phyloP scores from a whole-genome alignment of 2,329 filamentous ascomycete species.

The Phialocephala subalpina region DNA sequence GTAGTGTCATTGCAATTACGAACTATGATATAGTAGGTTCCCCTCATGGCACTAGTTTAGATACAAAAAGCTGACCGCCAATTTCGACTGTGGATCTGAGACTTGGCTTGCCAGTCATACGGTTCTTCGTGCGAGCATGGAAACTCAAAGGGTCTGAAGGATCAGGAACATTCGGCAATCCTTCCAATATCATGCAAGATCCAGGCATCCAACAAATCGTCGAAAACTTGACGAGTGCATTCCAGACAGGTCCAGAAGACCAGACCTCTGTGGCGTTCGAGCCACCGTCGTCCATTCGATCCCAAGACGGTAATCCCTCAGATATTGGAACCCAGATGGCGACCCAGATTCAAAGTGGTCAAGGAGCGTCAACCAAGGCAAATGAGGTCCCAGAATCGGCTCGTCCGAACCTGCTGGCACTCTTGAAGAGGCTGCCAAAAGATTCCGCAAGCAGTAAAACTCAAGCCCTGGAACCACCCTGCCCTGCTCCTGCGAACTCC shows the following conservation, averaged over 20 bases:
- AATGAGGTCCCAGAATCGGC: not conserved
- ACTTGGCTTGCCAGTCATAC: not conserved
- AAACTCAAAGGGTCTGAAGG: conserved; percentile 32
- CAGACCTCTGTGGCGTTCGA: not conserved
- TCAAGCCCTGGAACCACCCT: not conserved
- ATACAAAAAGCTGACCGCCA: not conserved
- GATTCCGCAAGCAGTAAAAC: not conserved
- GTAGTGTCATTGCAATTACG: conserved; percentile 1
- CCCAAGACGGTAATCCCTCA: not conserved
- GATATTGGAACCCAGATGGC: not conserved
- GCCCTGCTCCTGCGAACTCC: not conserved
- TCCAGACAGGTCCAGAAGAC: not conserved
- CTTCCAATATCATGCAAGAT: conserved; percentile 29
- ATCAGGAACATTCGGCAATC: conserved; percentile 39
- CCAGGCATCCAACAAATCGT: conserved; percentile 6
- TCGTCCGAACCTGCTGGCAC: not conserved
- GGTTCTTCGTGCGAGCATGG: conserved; percentile 11
- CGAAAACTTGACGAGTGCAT: not conserved
- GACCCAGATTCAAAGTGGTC: not conserved
- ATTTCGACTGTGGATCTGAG: not conserved
- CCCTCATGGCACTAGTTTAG: not conserved
- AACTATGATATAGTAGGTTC: conserved; percentile 11
- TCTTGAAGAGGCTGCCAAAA: not conserved
- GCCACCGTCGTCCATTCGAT: conserved; percentile 17
- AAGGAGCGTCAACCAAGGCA: not conserved